Evolutionary conservation across 192 early-diverging fungal genomes (phyloP), one percentile per base, ranked within the genome.

Genomic region (Entomortierella lignicola): DNA sequence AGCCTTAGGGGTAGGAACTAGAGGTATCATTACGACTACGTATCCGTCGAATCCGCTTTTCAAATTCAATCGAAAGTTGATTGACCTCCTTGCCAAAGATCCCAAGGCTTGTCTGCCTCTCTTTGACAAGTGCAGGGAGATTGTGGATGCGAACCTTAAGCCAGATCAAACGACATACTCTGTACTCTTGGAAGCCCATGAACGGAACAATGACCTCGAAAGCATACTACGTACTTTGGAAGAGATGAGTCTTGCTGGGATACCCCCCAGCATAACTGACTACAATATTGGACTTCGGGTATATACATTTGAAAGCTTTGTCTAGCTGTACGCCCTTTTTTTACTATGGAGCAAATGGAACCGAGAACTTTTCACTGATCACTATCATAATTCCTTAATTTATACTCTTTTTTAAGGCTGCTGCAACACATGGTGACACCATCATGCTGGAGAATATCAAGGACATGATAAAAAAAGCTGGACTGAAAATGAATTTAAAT

Each of bases 221-320:
- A 34, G 51, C 6, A 73, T 74, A 0, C 54, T 83, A 31, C 17
- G 29, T 0, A 86, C 81, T 0, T 43, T 86, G 27, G 57, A 77
- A 42, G 72, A 81, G 26, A 86, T 86, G 85, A 48, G 42, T 7
- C 47, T 77, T 1, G 59, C 63, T 0, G 73, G 69, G 2, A 54
- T 82, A 17, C 8, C 48, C 8, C 84, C 84, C 13, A 82, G 66
- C 20, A 66, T 82, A 43, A 73, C 77, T 2, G 63, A 42, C 29
- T 87, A 72, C 52, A 84, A 85, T 48, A 63, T 82, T 34, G 69
- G 75, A 10, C 63, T 85, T 8, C 42, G 82, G 48, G 85, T 86
- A 83, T 18, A 20, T 43, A n/a, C n/a, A 11, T 48, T 8, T 31
- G 15, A 37, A 37, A 37, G 4, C n/a, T n/a, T n/a, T n/a, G n/a